Base-by-base conservation (phyloP, 768 basidiomycete genomes). In the Psilocybe cyanescens region DNA sequence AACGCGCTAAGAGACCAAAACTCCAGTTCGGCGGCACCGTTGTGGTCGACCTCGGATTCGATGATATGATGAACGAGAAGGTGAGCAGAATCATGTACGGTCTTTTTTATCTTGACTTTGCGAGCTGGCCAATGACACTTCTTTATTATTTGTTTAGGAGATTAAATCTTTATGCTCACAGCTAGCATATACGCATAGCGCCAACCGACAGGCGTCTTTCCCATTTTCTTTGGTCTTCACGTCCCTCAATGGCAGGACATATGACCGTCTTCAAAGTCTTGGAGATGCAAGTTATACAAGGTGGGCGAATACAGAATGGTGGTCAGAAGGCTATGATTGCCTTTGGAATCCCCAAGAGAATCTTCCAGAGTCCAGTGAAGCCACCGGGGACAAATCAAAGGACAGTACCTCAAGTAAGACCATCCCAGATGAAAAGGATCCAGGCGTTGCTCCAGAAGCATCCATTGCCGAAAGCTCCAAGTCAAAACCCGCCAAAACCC, bases 11-110 rank as follows among this genome's bases (percentile, higher is more conserved):
- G 79, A 78, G 74, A 70, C 72, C 71, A 30, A 77, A 71, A 59
- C 61, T 79, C 45, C 66, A 76, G 50, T 88, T 86, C 65, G 81
- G 84, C 5, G 92, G 90, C 19, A 83, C 81, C 60, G 82, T 95
- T 3, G 85, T 94, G 35, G 74, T 99, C 17, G 97, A 99, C 77
- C 81, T 98, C 16, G 94, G 89, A 8, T 98, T 97, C 72, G 96
- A 99, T 72, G 86, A 95, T 47, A 79, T 88, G 76, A 98, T 99
- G 97, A 87, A 80, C 59, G 94, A 97, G 63, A 94, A 95, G 79
- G 95, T 96, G 74, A 66, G 88, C 74, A 56, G 28, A 35, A 65
- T 64, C 47, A 62, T 63, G 65, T 67, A 69, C 58, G 67, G 55
- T 47, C 19, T 19, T 65, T 56, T 54, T 53, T 62, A 55, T 64